Evolutionary conservation across 176 grass and related monocot genomes (phyloP).

Genomic region (Phyllostachys edulis): DNA sequence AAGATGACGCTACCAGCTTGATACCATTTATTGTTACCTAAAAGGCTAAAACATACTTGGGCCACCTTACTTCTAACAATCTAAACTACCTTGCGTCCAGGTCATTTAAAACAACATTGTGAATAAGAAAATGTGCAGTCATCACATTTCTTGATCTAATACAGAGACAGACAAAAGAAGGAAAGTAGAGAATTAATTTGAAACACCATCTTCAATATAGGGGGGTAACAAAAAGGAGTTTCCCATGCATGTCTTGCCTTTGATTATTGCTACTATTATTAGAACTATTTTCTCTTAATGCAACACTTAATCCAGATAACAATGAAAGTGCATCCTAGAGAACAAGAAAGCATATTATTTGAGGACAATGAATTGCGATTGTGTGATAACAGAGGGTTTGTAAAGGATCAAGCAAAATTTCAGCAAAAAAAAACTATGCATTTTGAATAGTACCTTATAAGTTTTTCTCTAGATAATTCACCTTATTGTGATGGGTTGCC

Average conservation of each 20-base stretch:
- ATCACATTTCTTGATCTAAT: neutral
- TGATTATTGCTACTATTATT: neutral
- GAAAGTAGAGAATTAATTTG: neutral
- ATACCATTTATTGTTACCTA: neutral
- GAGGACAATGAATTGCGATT: neutral
- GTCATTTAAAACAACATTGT: neutral
- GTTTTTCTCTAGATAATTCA: neutral
- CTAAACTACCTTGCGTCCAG: neutral
- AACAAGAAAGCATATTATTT: neutral
- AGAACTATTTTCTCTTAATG: neutral
- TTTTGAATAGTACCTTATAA: neutral
- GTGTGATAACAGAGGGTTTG: neutral
- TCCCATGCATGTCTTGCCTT: neutral
- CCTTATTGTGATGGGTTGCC: neutral
- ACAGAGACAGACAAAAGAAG: neutral
- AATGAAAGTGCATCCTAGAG: neutral
- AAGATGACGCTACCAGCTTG: neutral
- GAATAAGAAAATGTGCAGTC: neutral
- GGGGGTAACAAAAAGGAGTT: neutral
- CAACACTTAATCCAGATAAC: neutral
- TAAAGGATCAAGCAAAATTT: conserved; percentile 1
- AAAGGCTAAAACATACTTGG: neutral
- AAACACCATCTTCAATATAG: neutral
- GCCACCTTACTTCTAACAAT: neutral
- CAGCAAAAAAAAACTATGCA: neutral